Evolutionary conservation across 2,329 filamentous ascomycete genomes (phyloP).

Genomic region (Aspergillus sp.): DNA sequence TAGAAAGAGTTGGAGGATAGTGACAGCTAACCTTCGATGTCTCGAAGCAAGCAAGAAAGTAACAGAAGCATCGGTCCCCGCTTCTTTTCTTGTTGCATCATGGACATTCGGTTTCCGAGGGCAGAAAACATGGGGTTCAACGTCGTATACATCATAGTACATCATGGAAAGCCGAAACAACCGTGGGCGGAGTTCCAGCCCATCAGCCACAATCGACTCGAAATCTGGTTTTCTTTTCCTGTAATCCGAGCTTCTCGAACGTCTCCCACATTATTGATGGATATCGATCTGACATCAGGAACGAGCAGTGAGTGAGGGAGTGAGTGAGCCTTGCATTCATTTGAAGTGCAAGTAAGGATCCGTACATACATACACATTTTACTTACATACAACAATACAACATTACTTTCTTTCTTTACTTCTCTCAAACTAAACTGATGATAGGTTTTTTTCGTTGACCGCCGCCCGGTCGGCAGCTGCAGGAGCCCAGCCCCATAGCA

Average conservation of each 20-base stretch:
- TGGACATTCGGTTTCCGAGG: not conserved
- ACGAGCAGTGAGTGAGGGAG: too few relatives aligned
- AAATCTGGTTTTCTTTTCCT: not conserved
- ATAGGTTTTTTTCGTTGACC: not conserved
- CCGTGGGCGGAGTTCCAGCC: slow-evolving; percentile 2
- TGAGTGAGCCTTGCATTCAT: too few relatives aligned
- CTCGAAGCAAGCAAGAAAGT: not conserved
- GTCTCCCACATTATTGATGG: too few relatives aligned
- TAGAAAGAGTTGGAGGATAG: not conserved
- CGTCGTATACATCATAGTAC: slow-evolving; percentile 8
- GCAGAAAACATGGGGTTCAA: not conserved
- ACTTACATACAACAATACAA: not conserved
- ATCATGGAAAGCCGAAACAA: slow-evolving; percentile 1
- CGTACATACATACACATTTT: not conserved
- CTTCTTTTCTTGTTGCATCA: slow-evolving; percentile 2
- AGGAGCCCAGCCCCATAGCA: not conserved
- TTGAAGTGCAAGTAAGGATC: not conserved
- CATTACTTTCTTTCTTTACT: not conserved
- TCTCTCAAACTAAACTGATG: not conserved
- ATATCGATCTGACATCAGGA: too few relatives aligned
- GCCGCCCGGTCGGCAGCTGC: not conserved
- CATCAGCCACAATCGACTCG: not conserved
- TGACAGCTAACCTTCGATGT: not conserved
- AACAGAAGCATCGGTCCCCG: not conserved
- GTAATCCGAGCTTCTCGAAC: not conserved